Evolutionary conservation across 768 basidiomycete genomes (phyloP), one percentile per base, ranked within the genome.

Genomic region (Dictyophora rubrovolvata): DNA sequence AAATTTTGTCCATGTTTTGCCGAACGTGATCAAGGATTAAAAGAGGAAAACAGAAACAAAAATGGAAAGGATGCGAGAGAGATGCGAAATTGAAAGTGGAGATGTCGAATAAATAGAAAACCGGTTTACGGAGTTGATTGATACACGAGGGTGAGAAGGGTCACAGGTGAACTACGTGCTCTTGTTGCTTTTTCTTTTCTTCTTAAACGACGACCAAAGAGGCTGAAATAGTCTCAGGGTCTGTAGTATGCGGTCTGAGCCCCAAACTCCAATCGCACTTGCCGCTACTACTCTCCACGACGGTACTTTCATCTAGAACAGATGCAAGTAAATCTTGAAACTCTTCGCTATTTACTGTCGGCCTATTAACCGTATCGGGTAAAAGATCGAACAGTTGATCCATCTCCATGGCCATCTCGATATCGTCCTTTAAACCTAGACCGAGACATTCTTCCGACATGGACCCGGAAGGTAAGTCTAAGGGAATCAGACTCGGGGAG

Each of bases 331-430:
- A 61, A 69, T 66, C 42, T 67, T 70, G 46, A 61, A 53, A 55
- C 56, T 62, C 64, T 50, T 63, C 68, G 70, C 52, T 42, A 12
- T n/a, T 42, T 42, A 42, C 42, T 42, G 14, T 3, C 42, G 42
- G 10, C 4, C n/a, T 12, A n/a, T 42, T n/a, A 14, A 42, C 67
- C 36, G 65, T 70, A 61, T 61, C 68, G 48, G 78, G 77, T 63
- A 80, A 68, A 71, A 81, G 71, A 67, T 80, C 80, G 69, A 85
- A 67, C 55, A 85, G 70, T 69, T 74, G 79, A 73, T 83, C 79
- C 75, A 85, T 81, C 69, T 83, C 83, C 64, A 73, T 62, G 57
- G 63, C 62, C 59, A 64, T 60, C 62, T 65, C 63, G 62, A 56
- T 65, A 60, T 61, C 63, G 62, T 53, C 48, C 66, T 37, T 65